These are phyloP conservation scores for Mycena maculata DNA, from an alignment of 768 basidiomycete genomes.

Conservation along the genomic window DNA sequence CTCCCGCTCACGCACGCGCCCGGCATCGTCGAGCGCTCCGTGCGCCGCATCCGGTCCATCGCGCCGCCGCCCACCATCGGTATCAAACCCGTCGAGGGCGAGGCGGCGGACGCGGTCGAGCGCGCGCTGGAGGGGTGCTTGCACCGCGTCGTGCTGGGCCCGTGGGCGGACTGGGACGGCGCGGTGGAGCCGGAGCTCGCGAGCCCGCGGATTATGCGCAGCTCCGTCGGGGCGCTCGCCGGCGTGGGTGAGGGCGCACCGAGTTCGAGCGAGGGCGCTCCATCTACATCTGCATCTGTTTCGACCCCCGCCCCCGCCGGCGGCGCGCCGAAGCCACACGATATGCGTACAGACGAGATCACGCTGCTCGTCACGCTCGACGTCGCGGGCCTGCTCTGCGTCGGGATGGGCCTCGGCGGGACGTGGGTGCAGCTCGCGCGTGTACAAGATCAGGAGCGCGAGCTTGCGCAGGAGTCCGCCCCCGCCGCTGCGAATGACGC, in stretches of 20 bases:
- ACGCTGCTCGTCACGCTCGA: conserved; percentile 65
- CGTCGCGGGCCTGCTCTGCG: conserved; percentile 52
- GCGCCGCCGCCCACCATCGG: too few species aligned
- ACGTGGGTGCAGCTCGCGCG: conserved; percentile 78
- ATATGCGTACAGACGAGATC: conserved; percentile 69
- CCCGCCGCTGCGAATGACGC: conserved; percentile 35
- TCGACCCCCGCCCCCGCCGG: background rate
- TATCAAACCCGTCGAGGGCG: conserved; percentile 20
- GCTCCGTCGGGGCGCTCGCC: conserved; percentile 40
- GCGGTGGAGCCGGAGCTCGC: conserved; percentile 40
- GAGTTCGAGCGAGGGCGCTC: background rate
- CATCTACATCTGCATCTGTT: background rate
- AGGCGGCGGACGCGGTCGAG: conserved; percentile 48
- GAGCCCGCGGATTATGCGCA: conserved; percentile 48
- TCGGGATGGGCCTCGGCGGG: conserved; percentile 72
- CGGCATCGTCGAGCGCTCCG: conserved; percentile 74
- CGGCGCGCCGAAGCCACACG: conserved; percentile 49
- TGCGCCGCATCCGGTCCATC: conserved; percentile 66
- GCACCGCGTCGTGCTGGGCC: conserved; percentile 45
- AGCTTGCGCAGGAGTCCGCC: conserved; percentile 28
- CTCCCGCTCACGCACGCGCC: conserved; percentile 73
- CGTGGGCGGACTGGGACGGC: conserved; percentile 57
- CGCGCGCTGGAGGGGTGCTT: conserved; percentile 42
- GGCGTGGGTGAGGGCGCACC: background rate
- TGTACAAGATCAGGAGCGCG: conserved; percentile 36